These are phyloP conservation scores for Vanrija pseudolonga DNA, from an alignment of 1,284 basidiomycete species.

Conservation along the genomic window DNA sequence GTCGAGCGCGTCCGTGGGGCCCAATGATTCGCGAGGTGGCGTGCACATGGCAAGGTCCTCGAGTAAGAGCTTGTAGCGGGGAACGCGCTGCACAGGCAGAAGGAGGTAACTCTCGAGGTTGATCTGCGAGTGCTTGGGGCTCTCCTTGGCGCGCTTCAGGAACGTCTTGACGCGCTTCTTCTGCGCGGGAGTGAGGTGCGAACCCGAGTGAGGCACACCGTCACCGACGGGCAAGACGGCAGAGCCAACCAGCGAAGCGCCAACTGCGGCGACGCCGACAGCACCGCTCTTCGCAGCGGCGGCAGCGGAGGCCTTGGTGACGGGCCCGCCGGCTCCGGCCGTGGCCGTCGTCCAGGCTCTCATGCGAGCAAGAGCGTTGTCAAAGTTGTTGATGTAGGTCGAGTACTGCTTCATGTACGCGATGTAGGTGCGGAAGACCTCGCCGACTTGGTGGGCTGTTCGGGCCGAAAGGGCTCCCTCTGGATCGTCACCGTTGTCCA, in stretches of 20 bases:
- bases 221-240: slow-evolving; percentile 54
- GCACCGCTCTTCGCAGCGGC: slow-evolving; percentile 1
- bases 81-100: slow-evolving; percentile 92
- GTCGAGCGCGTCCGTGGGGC: slow-evolving; percentile 70
- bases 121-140: slow-evolving; percentile 90
- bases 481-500: slow-evolving; percentile 60
- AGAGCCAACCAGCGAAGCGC: slow-evolving; percentile 53
- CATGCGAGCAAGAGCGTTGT: slow-evolving; percentile 80
- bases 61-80: slow-evolving; percentile 88
- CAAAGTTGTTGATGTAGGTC: slow-evolving; percentile 94
- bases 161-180: slow-evolving; percentile 80
- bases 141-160: slow-evolving; percentile 57
- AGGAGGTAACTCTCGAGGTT: slow-evolving; percentile 93
- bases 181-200: slow-evolving; percentile 63
- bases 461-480: slow-evolving; percentile 69
- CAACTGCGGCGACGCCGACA: slow-evolving; percentile 19
- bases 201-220: slow-evolving; percentile 26
- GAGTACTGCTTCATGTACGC: slow-evolving; percentile 98
- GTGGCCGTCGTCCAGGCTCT: slow-evolving; percentile 62
- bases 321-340: neutral
- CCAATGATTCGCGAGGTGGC: slow-evolving; percentile 66
- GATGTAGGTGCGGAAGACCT: slow-evolving; percentile 85
- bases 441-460: slow-evolving; percentile 77
- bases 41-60: slow-evolving; percentile 79
- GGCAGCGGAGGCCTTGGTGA: neutral